phyloP scores from a whole-genome alignment of 768 basidiomycete genomes.

The Xanthoconium stramineum region DNA sequence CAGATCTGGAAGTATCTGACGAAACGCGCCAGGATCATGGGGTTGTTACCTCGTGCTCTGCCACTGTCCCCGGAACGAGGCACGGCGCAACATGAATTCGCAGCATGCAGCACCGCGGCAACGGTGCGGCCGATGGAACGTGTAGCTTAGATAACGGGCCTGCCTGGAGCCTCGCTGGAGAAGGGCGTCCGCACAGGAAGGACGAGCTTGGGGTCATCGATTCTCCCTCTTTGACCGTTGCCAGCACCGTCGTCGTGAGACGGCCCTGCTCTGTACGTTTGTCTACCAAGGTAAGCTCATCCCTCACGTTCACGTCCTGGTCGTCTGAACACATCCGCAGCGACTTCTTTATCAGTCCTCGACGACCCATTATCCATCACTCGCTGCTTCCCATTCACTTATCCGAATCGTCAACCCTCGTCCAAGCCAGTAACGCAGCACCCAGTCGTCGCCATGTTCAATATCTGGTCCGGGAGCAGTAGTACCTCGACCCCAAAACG shows the following conservation, averaged over 20 bases:
- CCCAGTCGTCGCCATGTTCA: not conserved
- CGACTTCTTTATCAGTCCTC: not conserved
- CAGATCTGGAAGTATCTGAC: not conserved
- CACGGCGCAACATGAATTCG: too few species aligned
- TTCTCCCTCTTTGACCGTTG: not conserved
- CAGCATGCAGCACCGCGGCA: not conserved
- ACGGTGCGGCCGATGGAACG: slow-evolving; percentile 7
- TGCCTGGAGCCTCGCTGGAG: slow-evolving; percentile 6
- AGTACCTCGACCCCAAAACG: slow-evolving; percentile 19
- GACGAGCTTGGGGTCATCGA: not conserved
- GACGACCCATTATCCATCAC: not conserved
- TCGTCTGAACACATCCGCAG: not conserved
- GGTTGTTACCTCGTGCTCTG: slow-evolving; percentile 7
- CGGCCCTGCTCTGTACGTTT: too few species aligned
- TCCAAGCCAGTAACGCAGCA: not conserved
- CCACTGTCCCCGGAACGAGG: too few species aligned
- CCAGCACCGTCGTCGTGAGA: not conserved
- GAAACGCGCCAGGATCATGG: not conserved
- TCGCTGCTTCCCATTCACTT: not conserved
- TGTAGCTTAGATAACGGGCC: slow-evolving; percentile 18
- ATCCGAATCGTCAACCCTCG: not conserved
- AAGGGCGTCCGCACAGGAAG: not conserved
- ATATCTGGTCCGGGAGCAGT: slow-evolving; percentile 14
- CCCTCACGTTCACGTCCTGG: not conserved
- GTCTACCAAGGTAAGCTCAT: not conserved